Percentiles rank a stretch among this genome's conserved stretches.
These are phyloP conservation scores for Solanum hybrid DNA, from an alignment of 305 asterid genomes.

Conservation along the genomic window DNA sequence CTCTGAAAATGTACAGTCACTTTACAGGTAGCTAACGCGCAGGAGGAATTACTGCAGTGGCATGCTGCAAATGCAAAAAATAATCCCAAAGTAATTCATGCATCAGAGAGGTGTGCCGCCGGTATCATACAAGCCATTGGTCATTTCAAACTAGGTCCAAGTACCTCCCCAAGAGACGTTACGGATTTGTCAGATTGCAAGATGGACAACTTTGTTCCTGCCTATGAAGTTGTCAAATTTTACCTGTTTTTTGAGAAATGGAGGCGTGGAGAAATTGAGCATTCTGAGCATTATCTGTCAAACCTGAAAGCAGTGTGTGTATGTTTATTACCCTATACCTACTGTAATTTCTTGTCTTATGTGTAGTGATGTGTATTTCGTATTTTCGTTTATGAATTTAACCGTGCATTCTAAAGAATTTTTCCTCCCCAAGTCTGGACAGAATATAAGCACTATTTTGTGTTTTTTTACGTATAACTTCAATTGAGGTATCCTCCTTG, in stretches of 20 bases:
- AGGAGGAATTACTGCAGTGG: conserved; percentile 96
- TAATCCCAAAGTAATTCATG: conserved; percentile 76
- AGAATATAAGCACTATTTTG: background rate
- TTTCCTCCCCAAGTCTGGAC: background rate
- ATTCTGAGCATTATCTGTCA: conserved; percentile 52
- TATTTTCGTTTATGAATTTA: background rate
- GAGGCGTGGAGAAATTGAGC: conserved; percentile 80
- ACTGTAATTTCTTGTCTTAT: background rate
- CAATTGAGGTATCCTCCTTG: background rate
- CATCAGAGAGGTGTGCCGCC: conserved; percentile 89
- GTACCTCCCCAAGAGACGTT: conserved; percentile 70
- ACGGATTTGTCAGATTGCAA: conserved; percentile 45
- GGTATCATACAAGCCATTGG: conserved; percentile 95
- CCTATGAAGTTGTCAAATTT: conserved; percentile 74
- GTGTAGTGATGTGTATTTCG: background rate
- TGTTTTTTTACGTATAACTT: background rate
- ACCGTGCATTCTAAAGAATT: background rate
- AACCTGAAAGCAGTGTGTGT: conserved; percentile 66
- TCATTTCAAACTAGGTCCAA: conserved; percentile 86
- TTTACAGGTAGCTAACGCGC: conserved; percentile 84
- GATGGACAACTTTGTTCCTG: conserved; percentile 64
- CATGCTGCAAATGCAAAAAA: conserved; percentile 75
- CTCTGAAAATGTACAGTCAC: background rate
- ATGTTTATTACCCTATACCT: conserved; percentile 15
- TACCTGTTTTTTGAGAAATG: conserved; percentile 74